A percentile compares a stretch with the other conserved stretches of the same genome.
These are phyloP conservation scores for Scenedesmus sp. DNA, from an alignment of 163 green algal species.

Conservation along the genomic window DNA sequence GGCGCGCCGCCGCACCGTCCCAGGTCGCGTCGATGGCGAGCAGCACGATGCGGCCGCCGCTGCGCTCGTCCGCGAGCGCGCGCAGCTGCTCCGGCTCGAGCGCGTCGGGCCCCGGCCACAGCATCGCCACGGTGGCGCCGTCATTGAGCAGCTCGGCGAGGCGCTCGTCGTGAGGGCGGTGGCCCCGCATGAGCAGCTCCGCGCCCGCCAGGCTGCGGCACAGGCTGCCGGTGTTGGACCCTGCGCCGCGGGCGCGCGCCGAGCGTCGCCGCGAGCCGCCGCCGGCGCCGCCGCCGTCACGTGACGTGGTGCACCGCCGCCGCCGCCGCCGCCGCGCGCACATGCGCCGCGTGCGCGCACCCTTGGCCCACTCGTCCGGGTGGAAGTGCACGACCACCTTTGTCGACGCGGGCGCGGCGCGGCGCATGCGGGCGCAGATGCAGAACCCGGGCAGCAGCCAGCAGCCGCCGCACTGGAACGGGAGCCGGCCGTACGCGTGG, in stretches of 20 bases:
- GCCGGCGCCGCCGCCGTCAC: no score
- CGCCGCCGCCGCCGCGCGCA: no score
- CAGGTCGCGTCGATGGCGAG: slow-evolving; percentile 31
- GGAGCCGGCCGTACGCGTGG: slow-evolving; percentile 1
- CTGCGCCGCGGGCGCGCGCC: no score
- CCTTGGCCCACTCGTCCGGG: slow-evolving; percentile 33
- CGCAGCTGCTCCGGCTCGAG: slow-evolving; percentile 36
- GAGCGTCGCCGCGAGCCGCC: no score
- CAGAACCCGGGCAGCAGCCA: slow-evolving; percentile 42
- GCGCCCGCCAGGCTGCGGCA: neutral
- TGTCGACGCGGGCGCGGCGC: neutral
- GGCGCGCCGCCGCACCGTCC: no score
- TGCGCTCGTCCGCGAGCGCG: slow-evolving; percentile 15
- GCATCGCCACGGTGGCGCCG: slow-evolving; percentile 5
- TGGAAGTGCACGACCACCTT: slow-evolving; percentile 39
- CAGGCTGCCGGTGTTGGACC: slow-evolving; percentile 41
- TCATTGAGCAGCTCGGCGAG: slow-evolving; percentile 21
- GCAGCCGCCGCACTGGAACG: slow-evolving; percentile 29
- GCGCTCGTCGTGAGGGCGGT: slow-evolving; percentile 24
- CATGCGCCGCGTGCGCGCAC: neutral
- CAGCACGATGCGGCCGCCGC: slow-evolving; percentile 24
- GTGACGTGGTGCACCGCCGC: no score
- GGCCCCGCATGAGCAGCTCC: slow-evolving; percentile 35
- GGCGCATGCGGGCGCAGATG: slow-evolving; percentile 15
- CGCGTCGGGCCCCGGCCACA: slow-evolving; percentile 28